Conservation (phyloP, 768 basidiomycete species). For the Hypholoma fasciculare region DNA sequence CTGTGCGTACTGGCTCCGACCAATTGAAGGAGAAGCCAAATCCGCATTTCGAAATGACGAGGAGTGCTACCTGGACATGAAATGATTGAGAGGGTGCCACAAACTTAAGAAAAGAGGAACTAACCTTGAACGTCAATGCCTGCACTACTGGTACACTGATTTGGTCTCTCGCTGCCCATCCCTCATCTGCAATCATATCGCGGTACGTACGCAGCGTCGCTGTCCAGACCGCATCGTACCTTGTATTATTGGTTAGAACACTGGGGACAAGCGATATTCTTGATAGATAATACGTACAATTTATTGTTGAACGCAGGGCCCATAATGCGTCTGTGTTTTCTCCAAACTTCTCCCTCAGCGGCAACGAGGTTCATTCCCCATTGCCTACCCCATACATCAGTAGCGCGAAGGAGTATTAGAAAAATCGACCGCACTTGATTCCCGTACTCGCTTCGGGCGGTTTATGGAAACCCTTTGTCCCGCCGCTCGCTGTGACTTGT, state of each 20-base stretch:
- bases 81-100: not conserved
- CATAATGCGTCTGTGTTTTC: constrained; percentile 44
- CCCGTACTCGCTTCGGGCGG: constrained; percentile 29
- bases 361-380: constrained; percentile 45
- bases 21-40: constrained; percentile 47
- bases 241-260: constrained; percentile 3
- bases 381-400: not conserved
- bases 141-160: constrained; percentile 32
- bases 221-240: constrained; percentile 43
- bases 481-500: constrained; percentile 41
- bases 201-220: constrained; percentile 33
- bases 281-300: constrained; percentile 26
- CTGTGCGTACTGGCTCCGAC: constrained; percentile 34
- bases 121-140: constrained; percentile 34
- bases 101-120: not conserved
- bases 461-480: constrained; percentile 40
- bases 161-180: constrained; percentile 29
- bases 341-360: constrained; percentile 44
- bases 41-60: constrained; percentile 46
- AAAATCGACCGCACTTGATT: not conserved
- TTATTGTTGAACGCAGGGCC: constrained; percentile 44
- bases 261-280: not conserved
- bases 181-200: constrained; percentile 38
- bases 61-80: constrained; percentile 34
- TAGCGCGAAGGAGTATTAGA: too few species aligned